phyloP scores from a whole-genome alignment of 2,329 filamentous ascomycete genomes.

The Byssochlamys sp. region DNA sequence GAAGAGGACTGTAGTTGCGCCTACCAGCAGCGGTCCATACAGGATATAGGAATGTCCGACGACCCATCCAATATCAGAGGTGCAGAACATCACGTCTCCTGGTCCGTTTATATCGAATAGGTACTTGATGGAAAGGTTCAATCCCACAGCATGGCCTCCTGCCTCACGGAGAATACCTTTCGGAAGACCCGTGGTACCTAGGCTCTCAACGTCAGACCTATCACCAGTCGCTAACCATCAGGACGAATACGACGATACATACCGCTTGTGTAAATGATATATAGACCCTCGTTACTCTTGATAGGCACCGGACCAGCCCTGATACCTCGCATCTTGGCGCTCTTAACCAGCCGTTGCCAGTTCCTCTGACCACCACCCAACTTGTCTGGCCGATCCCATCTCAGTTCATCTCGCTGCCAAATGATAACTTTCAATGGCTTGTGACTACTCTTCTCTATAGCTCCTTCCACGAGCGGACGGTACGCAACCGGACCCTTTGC shows the following conservation, averaged over 20 bases:
- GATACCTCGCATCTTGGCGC: constrained; percentile 56
- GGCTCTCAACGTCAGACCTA: background rate
- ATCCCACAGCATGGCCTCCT: constrained; percentile 75
- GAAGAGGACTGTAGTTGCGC: constrained; percentile 77
- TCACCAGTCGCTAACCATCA: background rate
- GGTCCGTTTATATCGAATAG: constrained; percentile 74
- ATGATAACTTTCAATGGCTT: constrained; percentile 66
- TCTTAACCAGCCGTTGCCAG: constrained; percentile 69
- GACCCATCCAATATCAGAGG: constrained; percentile 86
- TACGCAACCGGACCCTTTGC: constrained; percentile 71
- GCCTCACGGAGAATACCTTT: constrained; percentile 78
- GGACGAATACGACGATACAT: constrained; percentile 7
- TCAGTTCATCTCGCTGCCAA: constrained; percentile 70
- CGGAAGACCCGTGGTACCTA: constrained; percentile 67
- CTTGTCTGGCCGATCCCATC: constrained; percentile 62
- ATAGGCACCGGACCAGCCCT: constrained; percentile 69
- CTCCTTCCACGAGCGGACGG: constrained; percentile 64
- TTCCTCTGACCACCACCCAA: constrained; percentile 60
- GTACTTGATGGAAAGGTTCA: constrained; percentile 73
- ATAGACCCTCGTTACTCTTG: constrained; percentile 67
- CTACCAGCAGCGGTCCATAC: constrained; percentile 75
- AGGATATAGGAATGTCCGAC: constrained; percentile 80
- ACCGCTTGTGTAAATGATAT: constrained; percentile 79
- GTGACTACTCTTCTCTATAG: constrained; percentile 55
- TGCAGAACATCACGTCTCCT: constrained; percentile 70